A percentile compares a stretch with the other conserved stretches of the same genome.
These are phyloP conservation scores for Calonectria hongkongensis DNA, from an alignment of 2,329 filamentous ascomycete species.

Conservation along the genomic window DNA sequence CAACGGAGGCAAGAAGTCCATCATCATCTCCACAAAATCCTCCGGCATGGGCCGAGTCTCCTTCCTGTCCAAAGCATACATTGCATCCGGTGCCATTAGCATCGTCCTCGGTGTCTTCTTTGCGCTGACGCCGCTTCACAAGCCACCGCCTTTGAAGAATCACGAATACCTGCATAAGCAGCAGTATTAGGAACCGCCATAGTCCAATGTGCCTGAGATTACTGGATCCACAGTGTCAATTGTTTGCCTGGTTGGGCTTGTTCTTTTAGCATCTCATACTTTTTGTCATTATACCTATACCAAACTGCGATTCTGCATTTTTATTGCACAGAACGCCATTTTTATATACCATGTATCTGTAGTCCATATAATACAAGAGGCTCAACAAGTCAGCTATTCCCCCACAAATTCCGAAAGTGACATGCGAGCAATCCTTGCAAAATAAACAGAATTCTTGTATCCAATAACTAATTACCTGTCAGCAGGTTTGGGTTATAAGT, in stretches of 20 bases:
- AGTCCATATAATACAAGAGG: constrained; percentile 8
- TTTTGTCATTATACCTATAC: constrained; percentile 17
- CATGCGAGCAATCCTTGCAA: too few species aligned
- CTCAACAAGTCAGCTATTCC: neutral
- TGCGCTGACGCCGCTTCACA: neutral
- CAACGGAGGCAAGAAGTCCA: constrained; percentile 16
- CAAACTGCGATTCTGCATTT: neutral
- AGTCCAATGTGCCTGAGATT: neutral
- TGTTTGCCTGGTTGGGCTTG: neutral
- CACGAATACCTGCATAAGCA: constrained; percentile 11
- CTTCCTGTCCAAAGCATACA: constrained; percentile 18
- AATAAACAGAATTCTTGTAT: too few species aligned
- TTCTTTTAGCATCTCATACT: constrained; percentile 3
- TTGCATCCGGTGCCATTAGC: constrained; percentile 6
- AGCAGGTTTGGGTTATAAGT: too few species aligned
- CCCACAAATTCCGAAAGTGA: neutral
- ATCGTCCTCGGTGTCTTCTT: constrained; percentile 17
- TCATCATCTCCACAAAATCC: constrained; percentile 14
- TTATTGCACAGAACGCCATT: neutral
- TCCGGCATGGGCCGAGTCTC: constrained; percentile 3
- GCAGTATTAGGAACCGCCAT: neutral
- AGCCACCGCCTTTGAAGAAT: constrained; percentile 8
- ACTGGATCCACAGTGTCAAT: neutral
- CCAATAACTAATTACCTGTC: too few species aligned
- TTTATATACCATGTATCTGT: constrained; percentile 21